Conservation (phyloP, 148 eudicot genomes). For the Dysphania ambrosioides region DNA sequence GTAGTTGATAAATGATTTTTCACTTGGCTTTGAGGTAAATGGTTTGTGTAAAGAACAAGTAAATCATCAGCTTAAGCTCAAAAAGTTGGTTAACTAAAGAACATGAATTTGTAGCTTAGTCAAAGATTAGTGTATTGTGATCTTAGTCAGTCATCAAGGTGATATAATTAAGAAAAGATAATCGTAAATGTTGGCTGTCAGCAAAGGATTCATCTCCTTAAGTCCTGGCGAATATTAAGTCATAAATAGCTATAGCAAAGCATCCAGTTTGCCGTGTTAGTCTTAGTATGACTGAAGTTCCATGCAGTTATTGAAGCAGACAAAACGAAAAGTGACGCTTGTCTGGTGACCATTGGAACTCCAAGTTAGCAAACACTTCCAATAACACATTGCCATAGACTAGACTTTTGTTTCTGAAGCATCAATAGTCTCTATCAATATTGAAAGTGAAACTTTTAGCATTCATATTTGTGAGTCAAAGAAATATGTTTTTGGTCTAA, state of each 20-base stretch:
- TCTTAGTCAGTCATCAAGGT: neutral
- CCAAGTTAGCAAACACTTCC: neutral
- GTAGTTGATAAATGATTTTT: no score
- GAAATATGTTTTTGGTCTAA: neutral
- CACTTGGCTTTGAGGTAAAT: neutral
- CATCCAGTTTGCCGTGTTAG: constrained; percentile 1
- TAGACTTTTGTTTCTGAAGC: neutral
- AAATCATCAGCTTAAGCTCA: no score
- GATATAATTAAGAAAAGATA: neutral
- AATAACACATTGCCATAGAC: neutral
- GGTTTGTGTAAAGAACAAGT: neutral
- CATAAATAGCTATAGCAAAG: constrained; percentile 9
- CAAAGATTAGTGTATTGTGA: neutral
- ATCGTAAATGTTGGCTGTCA: neutral
- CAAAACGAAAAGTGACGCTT: neutral
- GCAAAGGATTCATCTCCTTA: neutral
- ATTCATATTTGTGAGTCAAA: neutral
- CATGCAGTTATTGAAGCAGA: neutral
- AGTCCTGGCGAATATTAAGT: constrained; percentile 4
- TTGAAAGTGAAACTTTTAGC: neutral
- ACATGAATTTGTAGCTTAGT: neutral
- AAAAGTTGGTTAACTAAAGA: no score
- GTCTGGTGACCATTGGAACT: neutral
- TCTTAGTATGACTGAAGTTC: neutral
- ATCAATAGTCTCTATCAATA: neutral